Conservation (phyloP, 2,329 filamentous ascomycete species). For the Verticillium nonalfalfae region DNA sequence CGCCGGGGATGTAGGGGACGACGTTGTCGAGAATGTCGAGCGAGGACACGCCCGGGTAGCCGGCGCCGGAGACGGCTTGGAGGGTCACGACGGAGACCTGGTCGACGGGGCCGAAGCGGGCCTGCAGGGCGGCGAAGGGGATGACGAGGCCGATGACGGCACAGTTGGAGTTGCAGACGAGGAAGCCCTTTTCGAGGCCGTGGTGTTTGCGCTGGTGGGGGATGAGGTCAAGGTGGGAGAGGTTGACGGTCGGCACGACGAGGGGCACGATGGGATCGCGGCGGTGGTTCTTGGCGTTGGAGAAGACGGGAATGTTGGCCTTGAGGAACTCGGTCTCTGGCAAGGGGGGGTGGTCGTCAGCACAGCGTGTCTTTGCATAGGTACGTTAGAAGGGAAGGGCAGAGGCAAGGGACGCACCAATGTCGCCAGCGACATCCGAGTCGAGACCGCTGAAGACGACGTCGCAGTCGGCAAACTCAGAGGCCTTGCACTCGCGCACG, state of each 20-base stretch:
- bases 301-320: conserved; percentile 86
- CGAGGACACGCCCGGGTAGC: conserved; percentile 81
- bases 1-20: conserved; percentile 85
- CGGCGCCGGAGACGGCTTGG: conserved; percentile 90
- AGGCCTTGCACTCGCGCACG: conserved; percentile 77
- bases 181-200: conserved; percentile 73
- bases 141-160: conserved; percentile 95
- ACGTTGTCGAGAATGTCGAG: conserved; percentile 98
- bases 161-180: conserved; percentile 98
- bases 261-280: conserved; percentile 85
- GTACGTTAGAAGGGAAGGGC: neutral
- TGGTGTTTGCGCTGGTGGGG: conserved; percentile 76
- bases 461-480: conserved; percentile 83
- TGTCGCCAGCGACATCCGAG: conserved; percentile 84
- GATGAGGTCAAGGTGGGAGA: conserved; percentile 79
- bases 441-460: conserved; percentile 91
- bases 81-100: conserved; percentile 77
- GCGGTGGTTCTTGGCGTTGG: conserved; percentile 96
- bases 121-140: conserved; percentile 84
- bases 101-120: conserved; percentile 78
- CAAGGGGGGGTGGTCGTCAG: conserved; percentile 5
- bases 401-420: conserved; percentile 56
- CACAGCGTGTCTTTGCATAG: neutral
- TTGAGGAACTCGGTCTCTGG: conserved; percentile 85
- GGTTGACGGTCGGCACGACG: conserved; percentile 92